Conservation (phyloP, 1,139 yeast species). For the Debaryomyces sp. region DNA sequence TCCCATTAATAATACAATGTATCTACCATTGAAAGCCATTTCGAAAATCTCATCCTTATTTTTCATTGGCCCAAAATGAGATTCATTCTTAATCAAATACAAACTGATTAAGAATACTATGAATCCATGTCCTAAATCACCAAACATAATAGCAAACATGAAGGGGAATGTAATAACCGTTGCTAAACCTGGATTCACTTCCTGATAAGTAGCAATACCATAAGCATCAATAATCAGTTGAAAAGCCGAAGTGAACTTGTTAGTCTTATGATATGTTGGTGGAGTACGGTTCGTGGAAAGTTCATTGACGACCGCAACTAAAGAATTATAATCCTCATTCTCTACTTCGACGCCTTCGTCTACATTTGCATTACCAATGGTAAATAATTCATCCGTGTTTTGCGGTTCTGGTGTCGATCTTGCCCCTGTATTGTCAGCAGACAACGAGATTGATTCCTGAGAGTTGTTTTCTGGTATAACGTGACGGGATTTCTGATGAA, state of each 20-base stretch:
- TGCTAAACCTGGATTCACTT: constrained; percentile 94
- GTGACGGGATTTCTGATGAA: constrained; percentile 26
- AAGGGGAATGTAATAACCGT: constrained; percentile 96
- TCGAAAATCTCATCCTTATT: constrained; percentile 91
- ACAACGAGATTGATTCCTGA: constrained; percentile 26
- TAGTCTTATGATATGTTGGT: constrained; percentile 90
- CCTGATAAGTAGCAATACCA: constrained; percentile 92
- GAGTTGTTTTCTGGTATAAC: constrained; percentile 15
- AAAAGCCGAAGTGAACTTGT: constrained; percentile 89
- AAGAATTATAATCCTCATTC: constrained; percentile 29
- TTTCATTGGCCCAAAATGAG: constrained; percentile 60
- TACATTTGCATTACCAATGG: constrained; percentile 47
- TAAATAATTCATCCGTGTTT: constrained; percentile 41
- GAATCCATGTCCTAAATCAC: constrained; percentile 96
- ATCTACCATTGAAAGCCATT: constrained; percentile 94
- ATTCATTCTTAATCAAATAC: constrained; percentile 70
- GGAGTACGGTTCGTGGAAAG: constrained; percentile 82
- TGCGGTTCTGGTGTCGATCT: constrained; percentile 6
- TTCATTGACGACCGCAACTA: constrained; percentile 70
- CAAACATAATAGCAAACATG: constrained; percentile 99
- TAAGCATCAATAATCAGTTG: constrained; percentile 94
- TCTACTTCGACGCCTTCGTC: constrained; percentile 25
- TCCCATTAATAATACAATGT: constrained; percentile 90
- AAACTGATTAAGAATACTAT: constrained; percentile 75
- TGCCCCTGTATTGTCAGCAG: constrained; percentile 13